Evolutionary conservation across 257 asterid genomes (phyloP).

Genomic region (Solanum arcanum): DNA sequence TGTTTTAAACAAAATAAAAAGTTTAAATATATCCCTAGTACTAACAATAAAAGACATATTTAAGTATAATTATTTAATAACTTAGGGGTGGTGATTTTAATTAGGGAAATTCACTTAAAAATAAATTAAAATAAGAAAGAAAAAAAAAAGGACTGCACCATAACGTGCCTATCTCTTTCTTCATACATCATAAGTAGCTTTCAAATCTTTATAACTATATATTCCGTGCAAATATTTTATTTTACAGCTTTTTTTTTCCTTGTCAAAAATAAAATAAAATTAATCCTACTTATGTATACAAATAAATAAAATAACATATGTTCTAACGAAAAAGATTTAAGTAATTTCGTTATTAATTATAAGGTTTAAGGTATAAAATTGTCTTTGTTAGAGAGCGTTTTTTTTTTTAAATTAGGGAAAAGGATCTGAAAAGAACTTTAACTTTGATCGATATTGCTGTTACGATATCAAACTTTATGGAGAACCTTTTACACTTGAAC

Average conservation of each 20-base stretch:
- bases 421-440: no score
- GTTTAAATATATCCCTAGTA: background rate
- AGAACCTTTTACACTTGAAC: no score
- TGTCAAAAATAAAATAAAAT: background rate
- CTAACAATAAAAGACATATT: accelerated
- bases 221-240: conserved; percentile 16
- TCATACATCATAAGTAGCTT: conserved; percentile 25
- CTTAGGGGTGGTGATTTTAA: background rate
- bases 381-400: no score
- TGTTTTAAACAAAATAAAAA: background rate
- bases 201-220: conserved; percentile 26
- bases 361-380: no score
- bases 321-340: background rate
- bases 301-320: background rate
- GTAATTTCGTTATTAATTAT: background rate
- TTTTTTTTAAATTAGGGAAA: no score
- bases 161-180: conserved; percentile 38
- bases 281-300: background rate
- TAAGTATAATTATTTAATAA: background rate
- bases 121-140: background rate
- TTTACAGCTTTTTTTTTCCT: background rate
- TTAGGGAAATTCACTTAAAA: background rate
- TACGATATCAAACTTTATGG: no score
- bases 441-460: no score
- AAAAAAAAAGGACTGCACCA: background rate